Conservation (phyloP, 192 early-diverging fungal species). For the Dispira parvispora region DNA sequence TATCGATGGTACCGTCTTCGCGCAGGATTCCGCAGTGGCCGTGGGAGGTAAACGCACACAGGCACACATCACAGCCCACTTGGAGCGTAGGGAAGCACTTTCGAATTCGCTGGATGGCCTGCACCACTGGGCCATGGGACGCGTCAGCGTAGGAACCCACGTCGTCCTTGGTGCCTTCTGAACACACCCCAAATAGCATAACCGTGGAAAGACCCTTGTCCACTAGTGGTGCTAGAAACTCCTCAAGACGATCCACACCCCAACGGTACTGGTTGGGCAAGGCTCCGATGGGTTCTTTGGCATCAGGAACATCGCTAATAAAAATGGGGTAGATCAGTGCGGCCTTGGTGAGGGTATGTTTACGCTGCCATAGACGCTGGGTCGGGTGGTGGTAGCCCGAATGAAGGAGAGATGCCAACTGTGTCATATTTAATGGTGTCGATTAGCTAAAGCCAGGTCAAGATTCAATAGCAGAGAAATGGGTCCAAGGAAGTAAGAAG, state of each 20-base stretch:
- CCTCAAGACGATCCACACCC: conserved; percentile 65
- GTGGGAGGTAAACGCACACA: conserved; percentile 92
- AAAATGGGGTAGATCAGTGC: conserved; percentile 91
- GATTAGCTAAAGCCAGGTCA: background rate
- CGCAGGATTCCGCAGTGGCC: conserved; percentile 84
- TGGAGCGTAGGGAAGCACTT: conserved; percentile 59
- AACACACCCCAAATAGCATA: conserved; percentile 82
- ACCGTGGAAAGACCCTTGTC: conserved; percentile 73
- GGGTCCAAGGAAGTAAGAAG: background rate
- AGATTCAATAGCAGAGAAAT: background rate
- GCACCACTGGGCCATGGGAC: conserved; percentile 68
- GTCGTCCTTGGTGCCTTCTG: conserved; percentile 38
- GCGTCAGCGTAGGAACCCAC: conserved; percentile 68
- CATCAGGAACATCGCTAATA: conserved; percentile 64
- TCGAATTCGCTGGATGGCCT: conserved; percentile 61
- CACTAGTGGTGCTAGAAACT: conserved; percentile 61
- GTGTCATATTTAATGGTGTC: conserved; percentile 2
- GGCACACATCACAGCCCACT: conserved; percentile 87
- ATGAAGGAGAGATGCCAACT: conserved; percentile 59
- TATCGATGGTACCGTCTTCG: conserved; percentile 71
- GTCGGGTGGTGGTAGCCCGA: conserved; percentile 72
- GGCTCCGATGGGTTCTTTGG: conserved; percentile 56
- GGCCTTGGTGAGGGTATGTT: conserved; percentile 41
- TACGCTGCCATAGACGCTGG: conserved; percentile 70
- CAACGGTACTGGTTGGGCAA: conserved; percentile 77